Conservation (phyloP, 2,329 filamentous ascomycete species). For the Biscogniauxia sp. region DNA sequence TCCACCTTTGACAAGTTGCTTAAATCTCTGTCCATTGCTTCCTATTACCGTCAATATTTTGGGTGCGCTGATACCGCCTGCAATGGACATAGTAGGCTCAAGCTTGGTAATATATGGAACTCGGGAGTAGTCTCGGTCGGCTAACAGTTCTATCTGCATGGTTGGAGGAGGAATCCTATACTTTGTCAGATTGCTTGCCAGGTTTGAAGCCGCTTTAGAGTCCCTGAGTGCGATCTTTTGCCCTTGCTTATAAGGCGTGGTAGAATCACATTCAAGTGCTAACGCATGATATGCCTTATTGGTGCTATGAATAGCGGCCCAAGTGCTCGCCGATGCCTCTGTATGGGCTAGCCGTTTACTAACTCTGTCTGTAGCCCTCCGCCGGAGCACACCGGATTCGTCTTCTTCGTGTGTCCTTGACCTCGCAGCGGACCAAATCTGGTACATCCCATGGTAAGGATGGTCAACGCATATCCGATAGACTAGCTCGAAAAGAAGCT, state of each 20-base stretch:
- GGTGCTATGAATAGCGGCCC: slow-evolving; percentile 70
- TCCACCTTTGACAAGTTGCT: slow-evolving; percentile 91
- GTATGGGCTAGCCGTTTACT: slow-evolving; percentile 58
- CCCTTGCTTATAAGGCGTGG: slow-evolving; percentile 65
- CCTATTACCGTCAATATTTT: slow-evolving; percentile 86
- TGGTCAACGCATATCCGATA: slow-evolving; percentile 86
- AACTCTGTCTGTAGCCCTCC: slow-evolving; percentile 69
- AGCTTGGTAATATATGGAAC: slow-evolving; percentile 74
- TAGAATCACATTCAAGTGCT: slow-evolving; percentile 62
- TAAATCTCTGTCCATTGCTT: slow-evolving; percentile 76
- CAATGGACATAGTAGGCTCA: slow-evolving; percentile 75
- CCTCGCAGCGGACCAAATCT: slow-evolving; percentile 82
- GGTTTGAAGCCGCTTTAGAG: slow-evolving; percentile 57
- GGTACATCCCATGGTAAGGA: slow-evolving; percentile 95
- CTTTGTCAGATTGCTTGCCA: slow-evolving; percentile 62
- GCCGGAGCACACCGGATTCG: slow-evolving; percentile 69
- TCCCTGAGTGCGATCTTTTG: slow-evolving; percentile 60
- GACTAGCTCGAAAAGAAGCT: slow-evolving; percentile 69
- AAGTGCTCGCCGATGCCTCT: slow-evolving; percentile 53
- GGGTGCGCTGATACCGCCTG: slow-evolving; percentile 85
- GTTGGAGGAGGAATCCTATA: slow-evolving; percentile 84
- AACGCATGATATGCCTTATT: slow-evolving; percentile 65
- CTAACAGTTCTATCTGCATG: slow-evolving; percentile 74
- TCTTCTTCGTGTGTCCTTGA: slow-evolving; percentile 70
- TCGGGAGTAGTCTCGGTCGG: slow-evolving; percentile 70